Conservation (phyloP, 805 yeast genomes). For the Starmera amethionina region DNA sequence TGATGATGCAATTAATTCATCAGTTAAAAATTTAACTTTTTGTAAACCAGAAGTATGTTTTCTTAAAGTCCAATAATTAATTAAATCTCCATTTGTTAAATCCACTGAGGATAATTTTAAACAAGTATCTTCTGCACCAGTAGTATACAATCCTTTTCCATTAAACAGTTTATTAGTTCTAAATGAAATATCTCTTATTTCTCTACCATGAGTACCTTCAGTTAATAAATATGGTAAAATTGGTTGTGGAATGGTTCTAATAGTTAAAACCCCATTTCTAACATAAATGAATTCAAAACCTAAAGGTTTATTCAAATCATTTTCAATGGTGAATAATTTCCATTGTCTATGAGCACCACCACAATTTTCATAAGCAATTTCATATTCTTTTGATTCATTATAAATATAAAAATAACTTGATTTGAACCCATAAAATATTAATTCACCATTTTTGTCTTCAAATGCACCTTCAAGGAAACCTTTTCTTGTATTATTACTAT, state of each 20-base stretch:
- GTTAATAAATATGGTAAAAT: conserved; percentile 25
- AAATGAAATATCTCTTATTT: conserved; percentile 67
- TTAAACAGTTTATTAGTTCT: conserved; percentile 21
- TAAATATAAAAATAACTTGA: conserved; percentile 70
- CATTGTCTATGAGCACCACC: conserved; percentile 92
- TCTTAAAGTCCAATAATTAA: conserved; percentile 51
- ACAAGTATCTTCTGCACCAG: conserved; percentile 88
- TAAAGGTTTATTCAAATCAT: conserved; percentile 7
- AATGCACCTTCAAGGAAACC: conserved; percentile 79
- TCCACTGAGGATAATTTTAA: conserved; percentile 42
- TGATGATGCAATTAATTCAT: conserved; percentile 38
- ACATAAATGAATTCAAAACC: conserved; percentile 44
- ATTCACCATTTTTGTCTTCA: conserved; percentile 29
- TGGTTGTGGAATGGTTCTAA: conserved; percentile 23
- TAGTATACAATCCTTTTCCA: conserved; percentile 36
- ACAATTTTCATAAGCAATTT: conserved; percentile 60
- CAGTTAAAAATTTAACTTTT: conserved; percentile 50
- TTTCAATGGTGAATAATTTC: conserved; percentile 32
- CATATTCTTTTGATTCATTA: conserved; percentile 72
- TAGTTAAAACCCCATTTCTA: conserved; percentile 39
- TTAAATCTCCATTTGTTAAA: conserved; percentile 29
- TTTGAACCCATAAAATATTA: conserved; percentile 71
- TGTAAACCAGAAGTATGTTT: conserved; percentile 89
- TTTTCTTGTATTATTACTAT: conserved; percentile 53
- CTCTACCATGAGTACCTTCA: conserved; percentile 85